Conservation (phyloP, 305 asterid genomes). For the Fraxinus latifolia region DNA sequence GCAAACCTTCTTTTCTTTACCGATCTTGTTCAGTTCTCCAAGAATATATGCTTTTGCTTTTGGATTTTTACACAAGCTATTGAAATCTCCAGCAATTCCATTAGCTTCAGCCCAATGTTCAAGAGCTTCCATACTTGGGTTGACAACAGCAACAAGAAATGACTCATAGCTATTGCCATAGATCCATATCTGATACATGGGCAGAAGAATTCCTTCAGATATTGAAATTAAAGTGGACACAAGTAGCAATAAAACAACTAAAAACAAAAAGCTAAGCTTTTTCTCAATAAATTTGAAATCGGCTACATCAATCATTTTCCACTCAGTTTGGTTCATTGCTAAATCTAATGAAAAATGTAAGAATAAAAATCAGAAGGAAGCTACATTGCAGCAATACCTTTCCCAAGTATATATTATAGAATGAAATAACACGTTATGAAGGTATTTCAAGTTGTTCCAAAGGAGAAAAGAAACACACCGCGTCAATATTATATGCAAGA, state of each 20-base stretch:
- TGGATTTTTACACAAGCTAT: constrained; percentile 48
- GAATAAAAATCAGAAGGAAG: neutral
- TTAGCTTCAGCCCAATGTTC: constrained; percentile 60
- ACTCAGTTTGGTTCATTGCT: neutral
- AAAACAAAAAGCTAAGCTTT: neutral
- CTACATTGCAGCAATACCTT: neutral
- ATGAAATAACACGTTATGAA: neutral
- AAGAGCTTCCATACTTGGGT: constrained; percentile 60
- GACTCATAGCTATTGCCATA: constrained; percentile 80
- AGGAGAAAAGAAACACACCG: constrained; percentile 38
- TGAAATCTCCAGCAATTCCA: constrained; percentile 43
- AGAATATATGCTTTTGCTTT: constrained; percentile 47
- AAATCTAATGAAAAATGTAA: neutral
- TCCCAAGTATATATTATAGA: neutral
- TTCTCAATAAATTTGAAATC: neutral
- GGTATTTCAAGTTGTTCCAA: neutral
- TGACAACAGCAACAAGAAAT: constrained; percentile 73
- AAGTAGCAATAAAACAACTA: neutral
- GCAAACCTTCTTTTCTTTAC: constrained; percentile 67
- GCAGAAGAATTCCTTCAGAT: neutral
- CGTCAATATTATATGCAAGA: constrained; percentile 45
- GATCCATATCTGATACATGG: constrained; percentile 64
- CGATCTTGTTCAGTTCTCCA: constrained; percentile 52
- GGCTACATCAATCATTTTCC: neutral
- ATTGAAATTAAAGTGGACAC: neutral